These are phyloP conservation scores for Lipomyces oligophaga DNA, from an alignment of 805 yeast species.

Conservation along the genomic window DNA sequence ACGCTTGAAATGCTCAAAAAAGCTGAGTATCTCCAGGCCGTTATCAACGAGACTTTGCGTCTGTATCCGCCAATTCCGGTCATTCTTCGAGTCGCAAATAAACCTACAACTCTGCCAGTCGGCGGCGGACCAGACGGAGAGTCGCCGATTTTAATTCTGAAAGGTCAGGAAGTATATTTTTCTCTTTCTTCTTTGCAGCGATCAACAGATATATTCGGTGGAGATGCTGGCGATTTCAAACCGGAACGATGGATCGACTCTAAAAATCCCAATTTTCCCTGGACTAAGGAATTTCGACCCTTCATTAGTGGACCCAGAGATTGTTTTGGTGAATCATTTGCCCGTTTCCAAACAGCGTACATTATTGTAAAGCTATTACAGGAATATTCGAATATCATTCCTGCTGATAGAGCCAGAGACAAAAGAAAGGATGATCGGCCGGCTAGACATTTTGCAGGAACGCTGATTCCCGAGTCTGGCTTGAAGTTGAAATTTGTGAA, in stretches of 20 bases:
- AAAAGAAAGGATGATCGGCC: too few relatives aligned
- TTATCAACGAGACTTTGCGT: conserved; percentile 49
- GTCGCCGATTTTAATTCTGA: conserved; percentile 42
- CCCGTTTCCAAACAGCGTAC: too few relatives aligned
- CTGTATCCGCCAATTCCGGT: conserved; percentile 52
- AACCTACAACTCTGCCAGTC: conserved; percentile 47
- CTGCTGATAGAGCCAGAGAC: too few relatives aligned
- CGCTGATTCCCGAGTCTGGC: too few relatives aligned
- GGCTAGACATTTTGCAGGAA: too few relatives aligned
- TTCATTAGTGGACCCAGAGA: too few relatives aligned
- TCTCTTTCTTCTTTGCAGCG: conserved; percentile 46
- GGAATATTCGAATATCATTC: too few relatives aligned
- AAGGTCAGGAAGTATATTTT: conserved; percentile 45
- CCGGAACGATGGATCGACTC: conserved; percentile 53
- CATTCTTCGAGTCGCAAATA: conserved; percentile 46
- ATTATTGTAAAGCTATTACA: too few relatives aligned
- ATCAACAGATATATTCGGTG: conserved; percentile 42
- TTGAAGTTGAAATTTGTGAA: too few relatives aligned
- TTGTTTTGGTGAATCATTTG: too few relatives aligned
- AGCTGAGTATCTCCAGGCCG: conserved; percentile 46
- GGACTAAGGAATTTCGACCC: too few relatives aligned
- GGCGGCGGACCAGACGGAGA: conserved; percentile 48
- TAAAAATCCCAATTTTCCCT: too few relatives aligned
- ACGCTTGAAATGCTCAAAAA: conserved; percentile 50
- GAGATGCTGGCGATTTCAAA: conserved; percentile 44